phyloP scores from a whole-genome alignment of 345 rosid genomes.

The Nephelium lappaceum region DNA sequence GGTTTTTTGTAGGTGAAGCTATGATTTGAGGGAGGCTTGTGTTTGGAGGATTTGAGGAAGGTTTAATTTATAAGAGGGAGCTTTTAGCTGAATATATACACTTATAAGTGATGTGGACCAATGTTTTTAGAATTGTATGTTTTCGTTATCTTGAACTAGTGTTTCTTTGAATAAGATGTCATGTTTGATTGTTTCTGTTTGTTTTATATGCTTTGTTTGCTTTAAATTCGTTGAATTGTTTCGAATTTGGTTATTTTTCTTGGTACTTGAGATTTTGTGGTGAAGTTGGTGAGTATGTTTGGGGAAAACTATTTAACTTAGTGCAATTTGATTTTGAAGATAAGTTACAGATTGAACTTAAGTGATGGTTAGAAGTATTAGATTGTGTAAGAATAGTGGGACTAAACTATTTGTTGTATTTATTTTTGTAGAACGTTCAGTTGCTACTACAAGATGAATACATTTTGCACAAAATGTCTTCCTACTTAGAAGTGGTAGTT shows the following conservation, averaged over 20 bases:
- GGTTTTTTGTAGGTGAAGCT: conserved; percentile 15
- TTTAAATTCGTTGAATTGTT: background rate
- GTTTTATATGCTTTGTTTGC: background rate
- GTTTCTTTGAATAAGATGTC: background rate
- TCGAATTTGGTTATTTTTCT: background rate
- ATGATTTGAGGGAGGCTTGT: background rate
- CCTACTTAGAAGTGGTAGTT: background rate
- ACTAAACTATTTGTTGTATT: background rate
- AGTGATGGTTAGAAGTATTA: background rate
- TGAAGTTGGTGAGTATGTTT: background rate
- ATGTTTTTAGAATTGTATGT: conserved; percentile 82
- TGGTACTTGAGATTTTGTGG: background rate
- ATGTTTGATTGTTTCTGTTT: background rate
- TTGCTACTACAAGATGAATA: background rate
- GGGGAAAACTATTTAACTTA: background rate
- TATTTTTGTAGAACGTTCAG: background rate
- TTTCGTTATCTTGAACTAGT: background rate
- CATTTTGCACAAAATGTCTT: background rate
- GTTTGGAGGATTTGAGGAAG: background rate
- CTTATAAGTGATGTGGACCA: conserved; percentile 74
- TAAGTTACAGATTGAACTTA: background rate
- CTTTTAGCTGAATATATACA: conserved; percentile 11
- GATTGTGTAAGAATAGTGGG: background rate
- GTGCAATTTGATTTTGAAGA: background rate
- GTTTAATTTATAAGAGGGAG: conserved; percentile 12